Base-by-base conservation (phyloP, 129 eudicot genomes). In the Tagetes patula region DNA sequence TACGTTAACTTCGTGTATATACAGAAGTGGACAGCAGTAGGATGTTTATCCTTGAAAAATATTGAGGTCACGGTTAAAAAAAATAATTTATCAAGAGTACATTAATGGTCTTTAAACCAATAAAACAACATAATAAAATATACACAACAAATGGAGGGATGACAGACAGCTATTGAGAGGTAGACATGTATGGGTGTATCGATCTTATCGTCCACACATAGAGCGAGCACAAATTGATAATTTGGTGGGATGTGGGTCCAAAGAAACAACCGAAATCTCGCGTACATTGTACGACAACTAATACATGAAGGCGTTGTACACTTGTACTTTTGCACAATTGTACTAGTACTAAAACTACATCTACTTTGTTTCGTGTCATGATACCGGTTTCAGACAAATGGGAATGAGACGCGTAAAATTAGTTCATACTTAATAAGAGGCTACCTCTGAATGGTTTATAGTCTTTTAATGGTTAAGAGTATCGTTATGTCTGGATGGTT, bases 201-300 rank as follows among this genome's bases (percentile, higher is more conserved):
- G 42, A 67, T 41, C 74, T 78, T 78, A 78, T 78, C 67, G 60
- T 63, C 71, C 13, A 78, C 77, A 31, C 73, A 71, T 41, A 52
- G 33, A 62, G 48, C 82, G 50, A 71, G 32, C 27, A 20, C 27
- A 42, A 42, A 34, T 33, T 34, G 42, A 34, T 50, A 78, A 4
- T 64, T 20, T 64, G 41, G 52, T 78, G 77, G 61, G 13, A 64
- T 53, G 82, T 78, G 69, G 82, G 78, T 33, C 72, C 77, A 53
- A 14, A 64, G 30, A 54, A 39, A 27, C 67, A 33, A 52, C 50
- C 49, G 42, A 53, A 14, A 78, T 64, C 34, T 61, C 34, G 73
- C 69, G 62, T 56, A 46, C 50, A 68, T 34, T 46, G 42, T 43
- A 76, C 80, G 70, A 5, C 50, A 45, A 68, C 33, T 6, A 12